Evolutionary conservation across 83 land plant genomes (phyloP), one percentile per base, ranked within the genome.

Genomic region (Larix sibirica): DNA sequence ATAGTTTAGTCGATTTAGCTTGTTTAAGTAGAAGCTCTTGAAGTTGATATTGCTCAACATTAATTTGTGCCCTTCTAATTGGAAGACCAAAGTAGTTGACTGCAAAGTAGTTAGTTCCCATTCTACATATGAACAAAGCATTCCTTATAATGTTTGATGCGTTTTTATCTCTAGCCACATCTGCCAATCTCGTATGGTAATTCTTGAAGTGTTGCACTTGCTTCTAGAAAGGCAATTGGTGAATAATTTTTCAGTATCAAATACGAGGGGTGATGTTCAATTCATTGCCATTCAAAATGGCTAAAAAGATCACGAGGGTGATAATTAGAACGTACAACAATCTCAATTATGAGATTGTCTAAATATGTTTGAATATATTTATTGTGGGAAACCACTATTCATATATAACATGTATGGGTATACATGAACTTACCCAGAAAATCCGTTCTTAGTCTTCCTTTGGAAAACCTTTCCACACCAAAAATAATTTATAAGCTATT

Each of bases 71-170:
- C 14, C 87, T 40, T 50, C 93, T 80, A 60, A 24, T 65, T 24
- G 89, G 83, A 33, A 79, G 81, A 28, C 83, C 0, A 64, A 54
- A 91, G 79, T 88, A 91, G 80, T 84, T 91, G 61, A 79, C 80
- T 4, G 88, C 58, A 42, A 91, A 84, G 85, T 91, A 90, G 69
- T 91, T 91, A 1, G 90, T 80, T 13, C 91, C 91, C 76, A 83
- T 79, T 73, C 89, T 89, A 18, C 86, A 76, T 7, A 83, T 17
- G 23, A 83, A 84, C 6, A 83, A 13, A 4, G 90, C 87, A n/a
- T 83, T 80, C 3, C 71, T 62, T 0, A 91, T 40, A 3, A 83
- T 79, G 13, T 83, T 79, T 4, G 68, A 80, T 2, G 84, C 87
- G 50, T 75, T 79, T 44, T 81, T 38, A 17, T 69, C 28, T 6